Percentiles rank a stretch among this genome's conserved stretches.
Conservation (phyloP, 1,139 yeast species). For the Diutina neorugosa region DNA sequence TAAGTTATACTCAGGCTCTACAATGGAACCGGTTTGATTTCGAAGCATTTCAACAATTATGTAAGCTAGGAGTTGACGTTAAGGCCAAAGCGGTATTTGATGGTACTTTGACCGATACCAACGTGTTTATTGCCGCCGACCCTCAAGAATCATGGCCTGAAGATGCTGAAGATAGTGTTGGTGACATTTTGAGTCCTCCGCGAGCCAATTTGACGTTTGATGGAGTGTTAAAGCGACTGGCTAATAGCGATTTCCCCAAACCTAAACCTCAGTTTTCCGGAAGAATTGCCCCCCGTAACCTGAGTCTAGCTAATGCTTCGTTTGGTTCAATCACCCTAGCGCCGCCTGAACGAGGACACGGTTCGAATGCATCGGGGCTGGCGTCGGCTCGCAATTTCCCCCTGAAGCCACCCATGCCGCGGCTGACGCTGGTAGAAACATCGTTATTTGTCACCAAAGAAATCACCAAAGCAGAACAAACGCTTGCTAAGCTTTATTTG, state of each 20-base stretch:
- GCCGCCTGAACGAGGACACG: neutral
- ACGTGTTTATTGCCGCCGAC: neutral
- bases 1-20: slow-evolving; percentile 57
- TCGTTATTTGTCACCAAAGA: slow-evolving; percentile 14
- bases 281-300: neutral
- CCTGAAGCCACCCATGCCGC: neutral
- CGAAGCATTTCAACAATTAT: slow-evolving; percentile 74
- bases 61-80: slow-evolving; percentile 59
- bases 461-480: slow-evolving; percentile 30
- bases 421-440: neutral
- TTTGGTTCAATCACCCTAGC: neutral
- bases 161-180: neutral
- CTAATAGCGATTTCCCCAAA: neutral
- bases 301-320: neutral
- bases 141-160: neutral
- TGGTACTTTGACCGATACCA: neutral
- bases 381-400: neutral
- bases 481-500: slow-evolving; percentile 40
- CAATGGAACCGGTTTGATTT: slow-evolving; percentile 69
- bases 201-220: neutral
- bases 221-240: neutral
- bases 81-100: slow-evolving; percentile 46
- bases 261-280: neutral
- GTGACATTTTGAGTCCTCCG: neutral
- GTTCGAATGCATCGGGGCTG: neutral